Conservation (phyloP, 78 protist species). For the Dictyostelium purpureum region DNA sequence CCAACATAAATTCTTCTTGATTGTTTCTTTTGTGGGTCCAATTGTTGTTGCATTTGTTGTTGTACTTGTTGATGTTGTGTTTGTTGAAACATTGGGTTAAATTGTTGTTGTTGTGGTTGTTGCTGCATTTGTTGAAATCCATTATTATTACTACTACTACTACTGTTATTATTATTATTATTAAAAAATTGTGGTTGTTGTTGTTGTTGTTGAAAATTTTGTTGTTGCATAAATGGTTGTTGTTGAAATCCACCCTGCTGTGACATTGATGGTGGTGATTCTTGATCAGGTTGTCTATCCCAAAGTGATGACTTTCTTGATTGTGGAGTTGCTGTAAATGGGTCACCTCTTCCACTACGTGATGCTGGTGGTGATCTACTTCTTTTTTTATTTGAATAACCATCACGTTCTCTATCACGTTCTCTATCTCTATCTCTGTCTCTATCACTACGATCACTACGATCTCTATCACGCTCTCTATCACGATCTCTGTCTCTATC, state of each 20-base stretch:
- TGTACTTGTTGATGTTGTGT: not conserved
- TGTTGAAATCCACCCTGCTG: not conserved
- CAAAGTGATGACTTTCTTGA: constrained; percentile 19
- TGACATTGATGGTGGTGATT: not conserved
- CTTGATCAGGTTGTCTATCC: constrained; percentile 74
- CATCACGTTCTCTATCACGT: not conserved
- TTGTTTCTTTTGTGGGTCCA: constrained; percentile 41
- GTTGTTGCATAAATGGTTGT: constrained; percentile 5
- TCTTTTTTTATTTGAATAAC: not conserved
- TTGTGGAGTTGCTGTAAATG: constrained; percentile 21
- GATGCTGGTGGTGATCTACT: not conserved
- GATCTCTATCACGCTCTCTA: not conserved
- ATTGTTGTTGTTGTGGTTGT: not conserved
- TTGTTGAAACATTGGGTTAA: too few species aligned
- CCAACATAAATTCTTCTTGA: constrained; percentile 78
- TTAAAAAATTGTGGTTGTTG: not conserved
- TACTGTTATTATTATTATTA: not conserved
- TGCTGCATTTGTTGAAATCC: not conserved
- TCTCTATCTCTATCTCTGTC: not conserved
- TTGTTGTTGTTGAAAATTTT: not conserved
- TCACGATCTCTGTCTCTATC: not conserved
- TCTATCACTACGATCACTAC: not conserved
- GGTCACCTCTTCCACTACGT: not conserved
- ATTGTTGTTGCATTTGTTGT: not conserved
- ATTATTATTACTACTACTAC: not conserved